Percentiles rank a stretch among this genome's conserved stretches.
These are phyloP conservation scores for Pyricularia grisea DNA, from an alignment of 2,329 filamentous ascomycete species.

Conservation along the genomic window DNA sequence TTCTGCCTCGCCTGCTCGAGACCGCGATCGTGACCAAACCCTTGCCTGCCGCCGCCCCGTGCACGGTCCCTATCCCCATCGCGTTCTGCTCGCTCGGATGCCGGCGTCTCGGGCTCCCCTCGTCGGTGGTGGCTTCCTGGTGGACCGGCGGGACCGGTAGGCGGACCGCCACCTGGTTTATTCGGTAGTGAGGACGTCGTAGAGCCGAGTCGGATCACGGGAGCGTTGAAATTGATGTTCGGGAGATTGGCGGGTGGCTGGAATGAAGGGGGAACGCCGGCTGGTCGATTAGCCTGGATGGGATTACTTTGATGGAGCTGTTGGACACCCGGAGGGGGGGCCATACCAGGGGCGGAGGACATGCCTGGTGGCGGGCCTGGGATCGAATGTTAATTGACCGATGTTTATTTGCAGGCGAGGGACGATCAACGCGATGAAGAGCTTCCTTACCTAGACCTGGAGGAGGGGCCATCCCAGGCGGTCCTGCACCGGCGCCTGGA, in stretches of 20 bases:
- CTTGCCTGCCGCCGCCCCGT: slow-evolving; percentile 24
- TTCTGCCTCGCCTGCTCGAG: slow-evolving; percentile 59
- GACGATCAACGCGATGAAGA: not conserved
- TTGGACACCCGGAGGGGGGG: slow-evolving; percentile 67
- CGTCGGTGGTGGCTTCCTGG: slow-evolving; percentile 17
- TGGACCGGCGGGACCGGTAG: slow-evolving; percentile 12
- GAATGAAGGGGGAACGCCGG: slow-evolving; percentile 72
- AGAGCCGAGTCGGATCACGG: slow-evolving; percentile 88
- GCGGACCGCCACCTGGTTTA: slow-evolving; percentile 46
- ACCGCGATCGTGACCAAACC: slow-evolving; percentile 53
- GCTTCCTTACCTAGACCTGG: slow-evolving; percentile 64
- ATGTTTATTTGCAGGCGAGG: slow-evolving; percentile 7
- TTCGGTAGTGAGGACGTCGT: slow-evolving; percentile 46
- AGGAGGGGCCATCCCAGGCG: slow-evolving; percentile 65
- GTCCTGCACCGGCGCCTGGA: slow-evolving; percentile 42
- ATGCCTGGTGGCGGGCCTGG: slow-evolving; percentile 71
- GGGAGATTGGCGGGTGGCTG: slow-evolving; percentile 86
- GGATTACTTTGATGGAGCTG: slow-evolving; percentile 33
- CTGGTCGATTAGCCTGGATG: slow-evolving; percentile 70
- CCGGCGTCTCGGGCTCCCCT: slow-evolving; percentile 31
- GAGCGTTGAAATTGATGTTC: slow-evolving; percentile 96
- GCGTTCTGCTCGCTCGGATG: slow-evolving; percentile 40
- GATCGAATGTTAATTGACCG: slow-evolving; percentile 10
- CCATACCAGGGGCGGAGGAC: slow-evolving; percentile 71
- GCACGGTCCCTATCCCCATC: not conserved